phyloP scores from a whole-genome alignment of 768 basidiomycete genomes.

The Daedaleopsis nitida region DNA sequence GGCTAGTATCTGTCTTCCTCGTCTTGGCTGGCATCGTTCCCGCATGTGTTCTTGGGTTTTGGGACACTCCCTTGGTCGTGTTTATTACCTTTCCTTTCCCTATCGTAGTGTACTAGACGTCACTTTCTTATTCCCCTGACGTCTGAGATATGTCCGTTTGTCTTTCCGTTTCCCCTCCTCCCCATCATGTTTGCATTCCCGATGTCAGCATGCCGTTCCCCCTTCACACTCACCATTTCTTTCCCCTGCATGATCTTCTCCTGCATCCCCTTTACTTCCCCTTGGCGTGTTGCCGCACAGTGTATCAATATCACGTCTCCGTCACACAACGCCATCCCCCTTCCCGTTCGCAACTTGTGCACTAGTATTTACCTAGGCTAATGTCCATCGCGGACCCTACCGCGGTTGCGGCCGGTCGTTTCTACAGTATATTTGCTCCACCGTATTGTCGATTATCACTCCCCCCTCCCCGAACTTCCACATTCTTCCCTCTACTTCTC shows the following conservation, averaged over 20 bases:
- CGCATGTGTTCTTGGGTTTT: constrained; percentile 44
- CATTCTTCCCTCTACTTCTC: constrained; percentile 1
- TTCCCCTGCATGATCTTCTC: constrained; percentile 9
- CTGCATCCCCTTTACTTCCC: constrained; percentile 5
- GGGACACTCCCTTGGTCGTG: constrained; percentile 24
- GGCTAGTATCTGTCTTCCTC: constrained; percentile 34
- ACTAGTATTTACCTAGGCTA: constrained; percentile 20
- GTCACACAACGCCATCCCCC: constrained; percentile 18
- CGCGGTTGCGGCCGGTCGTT: constrained; percentile 6
- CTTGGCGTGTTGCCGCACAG: constrained; percentile 23
- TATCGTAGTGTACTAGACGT: constrained; percentile 21
- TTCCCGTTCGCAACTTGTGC: constrained; percentile 18
- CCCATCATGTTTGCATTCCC: constrained; percentile 9
- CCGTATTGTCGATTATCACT: constrained; percentile 13
- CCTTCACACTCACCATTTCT: background rate
- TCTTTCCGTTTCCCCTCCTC: background rate
- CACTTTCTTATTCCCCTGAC: constrained; percentile 15
- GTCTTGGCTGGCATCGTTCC: constrained; percentile 25
- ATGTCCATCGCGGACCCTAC: constrained; percentile 2
- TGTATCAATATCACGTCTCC: constrained; percentile 25
- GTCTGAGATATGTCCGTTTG: constrained; percentile 16
- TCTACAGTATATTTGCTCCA: constrained; percentile 21
- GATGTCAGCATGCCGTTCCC: constrained; percentile 6
- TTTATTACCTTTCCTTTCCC: constrained; percentile 18
- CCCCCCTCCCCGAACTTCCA: too few relatives aligned